Conservation (phyloP, 2,329 filamentous ascomycete species). For the Leptographium radiaticola region DNA sequence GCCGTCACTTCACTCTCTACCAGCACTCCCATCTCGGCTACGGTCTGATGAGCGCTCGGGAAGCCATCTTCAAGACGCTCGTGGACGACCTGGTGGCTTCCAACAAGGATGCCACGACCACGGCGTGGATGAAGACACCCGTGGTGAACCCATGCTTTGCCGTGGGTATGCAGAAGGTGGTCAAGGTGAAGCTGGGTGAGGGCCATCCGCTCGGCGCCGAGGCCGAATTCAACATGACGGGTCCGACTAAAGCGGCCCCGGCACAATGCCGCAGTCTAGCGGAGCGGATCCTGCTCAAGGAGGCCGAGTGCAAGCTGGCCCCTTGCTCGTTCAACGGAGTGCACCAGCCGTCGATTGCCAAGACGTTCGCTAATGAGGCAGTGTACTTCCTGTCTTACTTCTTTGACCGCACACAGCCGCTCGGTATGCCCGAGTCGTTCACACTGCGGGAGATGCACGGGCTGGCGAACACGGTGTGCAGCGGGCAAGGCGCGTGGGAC, state of each 20-base stretch:
- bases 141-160: slow-evolving; percentile 78
- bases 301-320: slow-evolving; percentile 62
- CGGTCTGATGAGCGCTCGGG: slow-evolving; percentile 87
- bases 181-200: slow-evolving; percentile 58
- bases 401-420: slow-evolving; percentile 82
- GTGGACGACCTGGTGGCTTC: slow-evolving; percentile 57
- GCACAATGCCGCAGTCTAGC: slow-evolving; percentile 83
- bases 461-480: slow-evolving; percentile 72
- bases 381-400: slow-evolving; percentile 98
- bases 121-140: slow-evolving; percentile 56
- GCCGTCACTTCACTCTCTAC: slow-evolving; percentile 83
- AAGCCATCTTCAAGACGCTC: slow-evolving; percentile 67
- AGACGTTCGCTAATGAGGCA: slow-evolving; percentile 85
- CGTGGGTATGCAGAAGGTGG: slow-evolving; percentile 61
- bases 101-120: slow-evolving; percentile 41
- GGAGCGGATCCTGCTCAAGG: slow-evolving; percentile 85
- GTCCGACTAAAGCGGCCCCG: slow-evolving; percentile 60
- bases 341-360: slow-evolving; percentile 80
- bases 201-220: slow-evolving; percentile 51
- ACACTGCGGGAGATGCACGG: slow-evolving; percentile 83
- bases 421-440: slow-evolving; percentile 98
- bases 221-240: slow-evolving; percentile 73
- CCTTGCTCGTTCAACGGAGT: slow-evolving; percentile 99
- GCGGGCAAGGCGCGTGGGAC: slow-evolving; percentile 64
- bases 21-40: slow-evolving; percentile 97